Base-by-base conservation (phyloP, 2,329 filamentous ascomycete species). In the Sporothrix dimorphospora region DNA sequence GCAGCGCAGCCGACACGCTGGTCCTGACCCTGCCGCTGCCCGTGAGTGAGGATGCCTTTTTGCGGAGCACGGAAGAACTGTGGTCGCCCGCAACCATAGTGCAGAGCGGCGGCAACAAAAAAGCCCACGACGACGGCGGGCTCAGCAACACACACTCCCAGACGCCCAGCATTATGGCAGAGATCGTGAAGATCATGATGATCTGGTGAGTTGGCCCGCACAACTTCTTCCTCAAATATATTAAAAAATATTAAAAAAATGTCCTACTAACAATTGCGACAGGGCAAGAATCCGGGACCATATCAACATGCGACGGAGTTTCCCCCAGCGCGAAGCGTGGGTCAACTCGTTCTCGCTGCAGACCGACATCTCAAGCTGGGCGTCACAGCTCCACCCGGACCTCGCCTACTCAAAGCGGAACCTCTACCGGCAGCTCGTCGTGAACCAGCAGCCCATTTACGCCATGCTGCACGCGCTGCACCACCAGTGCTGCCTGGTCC, bases 111-210 rank as follows among this genome's bases (percentile, higher is more conserved):
- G 47, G 47, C 47, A 49, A 19, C 45, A 11, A 16, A 49, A 16
- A 16, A 16, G 45, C 45, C 12, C 12, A 49, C 45, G 12, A 49
- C 45, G 16, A 16, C 45, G 45, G 19, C 45, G 45, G 45, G 45
- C 45, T 16, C 45, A 19, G 4, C 47, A 21, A 19, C n/a, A 19
- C 47, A 51, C 47, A 21, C n/a, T 19, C 4, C 4, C 57, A 42
- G 30, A 19, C 9, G n/a, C 57, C 57, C 30, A 63, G 57, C 30
- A 63, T 63, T 9, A 63, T 63, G 57, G 57, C 57, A n/a, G 57
- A 63, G 57, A 63, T 63, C 14, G 40, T 63, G 57, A 63, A 63
- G 30, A 30, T 63, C 57, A 63, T 63, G 57, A 63, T 63, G 57
- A 63, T 63, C 57, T 63, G 57, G 57, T 63, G n/a, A 38, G n/a